Evolutionary conservation across 2,329 filamentous ascomycete species (phyloP).

Genomic region (Coleophoma eucalyptorum): DNA sequence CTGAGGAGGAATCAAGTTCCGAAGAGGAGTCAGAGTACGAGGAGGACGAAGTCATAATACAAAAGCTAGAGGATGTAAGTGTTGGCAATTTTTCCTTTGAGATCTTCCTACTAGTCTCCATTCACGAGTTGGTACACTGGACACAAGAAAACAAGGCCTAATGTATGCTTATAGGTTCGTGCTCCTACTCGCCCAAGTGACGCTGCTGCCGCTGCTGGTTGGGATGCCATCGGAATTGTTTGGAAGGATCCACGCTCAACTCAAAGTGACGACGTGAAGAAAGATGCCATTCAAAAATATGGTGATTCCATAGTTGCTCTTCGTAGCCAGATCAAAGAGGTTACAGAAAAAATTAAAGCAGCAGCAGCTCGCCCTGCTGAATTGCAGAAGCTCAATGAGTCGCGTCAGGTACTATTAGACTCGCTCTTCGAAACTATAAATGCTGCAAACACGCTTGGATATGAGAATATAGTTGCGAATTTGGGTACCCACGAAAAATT

Average conservation of each 20-base stretch:
- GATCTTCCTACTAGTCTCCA: too few species aligned
- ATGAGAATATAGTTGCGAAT: constrained; percentile 52
- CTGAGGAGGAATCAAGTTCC: constrained; percentile 25
- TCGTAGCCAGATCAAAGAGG: constrained; percentile 24
- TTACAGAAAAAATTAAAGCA: constrained; percentile 21
- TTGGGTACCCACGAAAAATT: constrained; percentile 54
- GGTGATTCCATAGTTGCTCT: constrained; percentile 22
- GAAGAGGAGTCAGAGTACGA: constrained; percentile 29
- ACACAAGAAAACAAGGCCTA: constrained; percentile 1
- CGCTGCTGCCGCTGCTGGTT: constrained; percentile 42
- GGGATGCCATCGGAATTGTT: constrained; percentile 50
- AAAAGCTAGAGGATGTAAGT: constrained; percentile 26
- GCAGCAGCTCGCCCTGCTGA: constrained; percentile 18
- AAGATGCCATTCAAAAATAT: constrained; percentile 26
- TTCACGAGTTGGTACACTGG: too few species aligned
- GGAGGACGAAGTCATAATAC: constrained; percentile 23
- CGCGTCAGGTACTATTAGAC: constrained; percentile 41
- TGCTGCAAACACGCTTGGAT: constrained; percentile 49
- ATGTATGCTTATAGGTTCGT: constrained; percentile 19
- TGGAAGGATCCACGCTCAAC: constrained; percentile 34
- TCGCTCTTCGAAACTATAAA: constrained; percentile 48
- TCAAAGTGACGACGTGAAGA: constrained; percentile 21
- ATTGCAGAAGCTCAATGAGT: constrained; percentile 34
- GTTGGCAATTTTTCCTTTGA: not conserved
- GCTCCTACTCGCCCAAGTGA: constrained; percentile 33